Conservation (phyloP, 164 flowering plant species). For the Buxus sempervirens region DNA sequence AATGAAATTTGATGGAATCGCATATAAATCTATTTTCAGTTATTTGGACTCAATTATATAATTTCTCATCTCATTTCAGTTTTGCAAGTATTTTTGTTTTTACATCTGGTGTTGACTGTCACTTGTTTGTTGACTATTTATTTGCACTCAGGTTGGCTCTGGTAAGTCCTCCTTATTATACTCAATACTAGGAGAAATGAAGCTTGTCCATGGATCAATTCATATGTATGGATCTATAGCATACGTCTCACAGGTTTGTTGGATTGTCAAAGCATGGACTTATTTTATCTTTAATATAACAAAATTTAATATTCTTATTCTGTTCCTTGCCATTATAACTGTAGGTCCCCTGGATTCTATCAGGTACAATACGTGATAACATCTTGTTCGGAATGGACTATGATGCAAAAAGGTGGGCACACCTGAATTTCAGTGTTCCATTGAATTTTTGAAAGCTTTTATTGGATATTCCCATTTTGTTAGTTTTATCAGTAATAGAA, state of each 20-base stretch:
- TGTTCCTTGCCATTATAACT: conserved; percentile 15
- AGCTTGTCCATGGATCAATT: conserved; percentile 53
- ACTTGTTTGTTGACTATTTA: conserved; percentile 6
- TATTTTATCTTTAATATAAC: background rate
- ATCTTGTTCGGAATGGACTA: conserved; percentile 70
- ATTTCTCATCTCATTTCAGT: background rate
- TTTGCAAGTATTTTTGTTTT: too few relatives aligned
- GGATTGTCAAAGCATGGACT: background rate
- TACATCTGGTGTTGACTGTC: too few relatives aligned
- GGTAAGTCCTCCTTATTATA: conserved; percentile 90
- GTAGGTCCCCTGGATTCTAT: conserved; percentile 92
- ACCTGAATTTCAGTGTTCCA: background rate
- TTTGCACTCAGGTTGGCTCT: conserved; percentile 76
- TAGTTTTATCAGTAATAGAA: too few relatives aligned
- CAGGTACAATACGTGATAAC: conserved; percentile 88
- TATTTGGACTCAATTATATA: background rate
- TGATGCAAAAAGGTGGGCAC: conserved; percentile 52
- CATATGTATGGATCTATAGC: conserved; percentile 57
- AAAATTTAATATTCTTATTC: conserved; percentile 9
- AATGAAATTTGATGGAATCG: background rate
- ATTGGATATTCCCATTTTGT: too few relatives aligned
- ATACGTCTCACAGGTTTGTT: conserved; percentile 85
- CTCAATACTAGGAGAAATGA: conserved; percentile 75
- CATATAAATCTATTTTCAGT: too few relatives aligned
- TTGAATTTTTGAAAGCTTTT: too few relatives aligned